Percentiles rank a stretch among this genome's conserved stretches.
These are phyloP conservation scores for Stachybotrys elegans DNA, from an alignment of 2,329 filamentous ascomycete species.

Conservation along the genomic window DNA sequence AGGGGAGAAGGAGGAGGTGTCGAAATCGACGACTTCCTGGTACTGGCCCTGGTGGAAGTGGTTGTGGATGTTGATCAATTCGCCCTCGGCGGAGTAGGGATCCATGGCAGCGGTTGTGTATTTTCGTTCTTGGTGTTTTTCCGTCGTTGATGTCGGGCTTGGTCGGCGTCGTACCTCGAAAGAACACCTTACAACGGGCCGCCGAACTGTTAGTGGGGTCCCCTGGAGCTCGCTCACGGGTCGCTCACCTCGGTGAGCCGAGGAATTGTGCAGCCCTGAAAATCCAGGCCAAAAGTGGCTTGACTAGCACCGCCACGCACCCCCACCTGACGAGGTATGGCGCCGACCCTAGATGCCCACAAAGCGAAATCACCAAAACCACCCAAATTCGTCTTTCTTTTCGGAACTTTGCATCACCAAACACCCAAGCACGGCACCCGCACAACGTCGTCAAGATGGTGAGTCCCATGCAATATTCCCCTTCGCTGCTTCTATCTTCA, in stretches of 20 bases:
- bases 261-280: conserved; percentile 17
- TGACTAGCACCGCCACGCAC: conserved; percentile 17
- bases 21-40: conserved; percentile 79
- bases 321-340: conserved; percentile 24
- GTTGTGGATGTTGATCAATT: conserved; percentile 67
- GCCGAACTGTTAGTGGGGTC: too few relatives aligned
- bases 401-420: conserved; percentile 37
- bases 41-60: conserved; percentile 78
- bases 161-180: conserved; percentile 12
- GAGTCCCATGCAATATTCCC: conserved; percentile 26
- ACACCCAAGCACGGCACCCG: conserved; percentile 36
- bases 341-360: conserved; percentile 37
- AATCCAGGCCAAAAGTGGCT: conserved; percentile 19
- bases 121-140: too few relatives aligned
- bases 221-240: conserved; percentile 17
- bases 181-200: conserved; percentile 24
- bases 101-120: conserved; percentile 48
- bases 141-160: conserved; percentile 1
- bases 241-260: conserved; percentile 18
- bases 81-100: conserved; percentile 65
- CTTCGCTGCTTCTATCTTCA: too few relatives aligned
- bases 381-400: conserved; percentile 31
- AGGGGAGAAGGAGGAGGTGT: conserved; percentile 70
- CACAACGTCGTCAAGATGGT: conserved; percentile 47
- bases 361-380: conserved; percentile 40